Evolutionary conservation across 805 yeast species (phyloP), one percentile per base, ranked within the genome.

Genomic region (Dipodascus albidus): DNA sequence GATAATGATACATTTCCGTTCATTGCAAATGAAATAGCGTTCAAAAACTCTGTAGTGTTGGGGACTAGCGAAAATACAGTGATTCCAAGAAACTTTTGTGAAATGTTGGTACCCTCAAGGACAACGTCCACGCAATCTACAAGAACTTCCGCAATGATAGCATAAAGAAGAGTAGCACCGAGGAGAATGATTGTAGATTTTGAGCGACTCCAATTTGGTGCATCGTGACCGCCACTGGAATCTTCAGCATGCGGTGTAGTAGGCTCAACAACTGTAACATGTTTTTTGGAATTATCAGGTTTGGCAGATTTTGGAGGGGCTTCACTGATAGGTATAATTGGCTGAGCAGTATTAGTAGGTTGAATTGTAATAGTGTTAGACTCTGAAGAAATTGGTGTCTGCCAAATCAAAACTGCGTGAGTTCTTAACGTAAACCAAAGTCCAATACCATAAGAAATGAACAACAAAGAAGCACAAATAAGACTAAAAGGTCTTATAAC

Each of bases 361-460:
- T n/a, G n/a, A n/a, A 33, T 33, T 14, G 15, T 33, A 11, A 11
- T 33, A 33, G 41, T 14, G 41, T 14, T 33, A 3, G 66, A 65
- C 52, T 75, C 78, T 1, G 70, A 63, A 14, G 70, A 66, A 3
- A 76, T 75, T 2, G 83, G 82, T 0, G 82, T 78, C 49, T 87
- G 86, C 99, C 99, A 93, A 58, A 93, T 93, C 70, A 89, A 74
- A 0, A 96, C 91, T 0, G 99, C 99, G 68, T 93, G 99, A 0
- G 98, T 93, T 62, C 96, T 79, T 62, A 93, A 76, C 0, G 99
- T 93, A 67, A 93, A 93, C 79, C 88, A 83, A 47, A 93, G 72
- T 1, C 99, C 98, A 67, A 90, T 82, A 21, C 81, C 77, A 65
- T 93, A 93, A 0, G 96, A 93, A 14, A 86, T 68, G 62, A 90